Evolutionary conservation across 805 yeast species (phyloP).

Genomic region (Lachancea meyersii): DNA sequence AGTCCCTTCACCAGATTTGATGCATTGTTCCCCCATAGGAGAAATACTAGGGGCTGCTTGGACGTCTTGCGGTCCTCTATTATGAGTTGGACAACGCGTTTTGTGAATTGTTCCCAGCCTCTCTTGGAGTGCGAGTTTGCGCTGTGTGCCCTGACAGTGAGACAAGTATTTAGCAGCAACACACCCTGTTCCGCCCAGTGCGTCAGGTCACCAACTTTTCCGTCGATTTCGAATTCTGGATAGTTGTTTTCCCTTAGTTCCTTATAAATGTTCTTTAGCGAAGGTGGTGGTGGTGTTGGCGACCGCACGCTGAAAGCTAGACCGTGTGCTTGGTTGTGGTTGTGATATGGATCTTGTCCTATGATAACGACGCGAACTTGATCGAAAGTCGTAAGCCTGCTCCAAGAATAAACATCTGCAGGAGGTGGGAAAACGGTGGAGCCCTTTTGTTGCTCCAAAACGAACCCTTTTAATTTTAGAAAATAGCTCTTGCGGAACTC

Average conservation of each 20-base stretch:
- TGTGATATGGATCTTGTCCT: slow-evolving; percentile 98
- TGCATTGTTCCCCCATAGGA: slow-evolving; percentile 83
- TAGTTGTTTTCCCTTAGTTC: slow-evolving; percentile 61
- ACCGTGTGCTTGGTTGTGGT: slow-evolving; percentile 90
- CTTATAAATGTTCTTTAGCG: slow-evolving; percentile 80
- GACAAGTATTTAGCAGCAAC: slow-evolving; percentile 73
- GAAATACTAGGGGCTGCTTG: slow-evolving; percentile 55
- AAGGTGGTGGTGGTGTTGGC: slow-evolving; percentile 84
- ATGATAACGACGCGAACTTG: slow-evolving; percentile 70
- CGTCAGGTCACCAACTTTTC: slow-evolving; percentile 52
- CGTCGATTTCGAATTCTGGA: slow-evolving; percentile 56
- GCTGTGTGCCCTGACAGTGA: slow-evolving; percentile 88
- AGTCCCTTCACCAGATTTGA: slow-evolving; percentile 49
- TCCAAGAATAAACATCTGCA: slow-evolving; percentile 83
- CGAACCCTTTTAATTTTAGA: slow-evolving; percentile 59
- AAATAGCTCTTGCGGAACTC: slow-evolving; percentile 87
- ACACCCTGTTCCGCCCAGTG: slow-evolving; percentile 89
- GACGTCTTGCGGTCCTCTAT: slow-evolving; percentile 41
- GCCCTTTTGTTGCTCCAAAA: slow-evolving; percentile 40
- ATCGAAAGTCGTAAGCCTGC: slow-evolving; percentile 71
- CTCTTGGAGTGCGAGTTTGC: slow-evolving; percentile 86
- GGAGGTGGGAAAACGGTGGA: slow-evolving; percentile 72
- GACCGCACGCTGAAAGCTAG: slow-evolving; percentile 86
- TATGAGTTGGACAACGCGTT: slow-evolving; percentile 51
- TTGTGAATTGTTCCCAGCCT: slow-evolving; percentile 94